Evolutionary conservation across 306 rosid species (phyloP), one percentile per base, ranked within the genome.

Genomic region (Senna tora): DNA sequence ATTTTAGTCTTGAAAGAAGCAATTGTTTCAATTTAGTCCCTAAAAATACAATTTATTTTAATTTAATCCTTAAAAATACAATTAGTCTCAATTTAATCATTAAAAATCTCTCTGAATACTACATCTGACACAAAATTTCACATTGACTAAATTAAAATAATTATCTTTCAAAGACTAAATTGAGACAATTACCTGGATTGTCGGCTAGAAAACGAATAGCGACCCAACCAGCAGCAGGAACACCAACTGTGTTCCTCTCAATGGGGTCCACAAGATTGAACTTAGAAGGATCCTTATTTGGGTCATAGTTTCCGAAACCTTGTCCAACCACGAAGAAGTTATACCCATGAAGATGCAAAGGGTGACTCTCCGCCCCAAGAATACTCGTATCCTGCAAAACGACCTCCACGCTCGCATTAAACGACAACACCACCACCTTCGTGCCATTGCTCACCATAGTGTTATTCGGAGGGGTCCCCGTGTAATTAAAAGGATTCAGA

Each of bases 161-260:
- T n/a, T n/a, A n/a, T n/a, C n/a, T n/a, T n/a, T n/a, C n/a, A n/a
- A n/a, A n/a, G n/a, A n/a, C n/a, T n/a, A n/a, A n/a, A n/a, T n/a
- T n/a, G n/a, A n/a, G n/a, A n/a, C n/a, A n/a, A n/a, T n/a, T 56
- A 92, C 98, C 98, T 78, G 96, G 96, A 56, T 92, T 92, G 39
- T 92, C 95, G 0, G 98, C 92, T 0, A 79, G 38, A 76, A 92
- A 92, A 3, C 96, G 88, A 72, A 92, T 7, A 10, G 91, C 95
- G 41, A 88, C 9, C 98, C 98, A 92, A 8, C 98, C 98, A 47
- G 80, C 92, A 58, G 92, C 20, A 8, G 95, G 95, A 59, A 92
- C 90, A 74, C 77, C 77, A 5, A 79, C 79, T 0, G 96, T 92
- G 71, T 92, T 89, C 78, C 92, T 86, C 77, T 92, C 86, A 14